These are phyloP conservation scores for Cyanidium caldarium DNA, from an alignment of 23 red algal species.

Conservation along the genomic window DNA sequence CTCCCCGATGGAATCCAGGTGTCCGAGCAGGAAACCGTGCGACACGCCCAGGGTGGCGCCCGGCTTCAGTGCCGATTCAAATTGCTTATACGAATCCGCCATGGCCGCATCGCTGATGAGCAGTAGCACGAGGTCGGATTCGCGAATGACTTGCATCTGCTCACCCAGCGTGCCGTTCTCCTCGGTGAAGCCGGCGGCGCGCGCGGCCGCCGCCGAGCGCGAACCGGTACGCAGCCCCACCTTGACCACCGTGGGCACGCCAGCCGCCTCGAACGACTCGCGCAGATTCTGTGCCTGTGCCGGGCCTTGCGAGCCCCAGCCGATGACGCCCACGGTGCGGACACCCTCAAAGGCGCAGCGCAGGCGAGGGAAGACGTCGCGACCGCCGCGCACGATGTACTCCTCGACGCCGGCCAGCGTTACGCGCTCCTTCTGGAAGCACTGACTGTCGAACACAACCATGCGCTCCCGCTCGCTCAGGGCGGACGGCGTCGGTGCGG, in stretches of 20 bases:
- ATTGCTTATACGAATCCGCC: slow-evolving; percentile 56
- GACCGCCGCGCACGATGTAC: slow-evolving; percentile 88
- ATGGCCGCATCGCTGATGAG: slow-evolving; percentile 85
- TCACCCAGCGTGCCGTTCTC: slow-evolving; percentile 85
- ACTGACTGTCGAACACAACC: slow-evolving; percentile 54
- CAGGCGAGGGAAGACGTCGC: slow-evolving; percentile 54
- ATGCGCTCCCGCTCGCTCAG: slow-evolving; percentile 44
- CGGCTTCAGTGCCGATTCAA: slow-evolving; percentile 79
- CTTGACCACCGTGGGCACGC: slow-evolving; percentile 52
- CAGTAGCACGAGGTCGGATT: slow-evolving; percentile 71
- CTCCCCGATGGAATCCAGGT: slow-evolving; percentile 84
- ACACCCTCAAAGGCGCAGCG: slow-evolving; percentile 49
- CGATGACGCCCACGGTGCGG: slow-evolving; percentile 83
- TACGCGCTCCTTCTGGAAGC: slow-evolving; percentile 64
- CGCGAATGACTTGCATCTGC: slow-evolving; percentile 65
- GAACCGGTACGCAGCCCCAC: slow-evolving; percentile 56
- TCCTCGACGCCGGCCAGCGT: slow-evolving; percentile 45
- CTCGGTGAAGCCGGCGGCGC: slow-evolving; percentile 57
- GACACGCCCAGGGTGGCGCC: slow-evolving; percentile 80
- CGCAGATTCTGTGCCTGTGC: slow-evolving; percentile 95
- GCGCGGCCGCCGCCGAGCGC: slow-evolving; percentile 32
- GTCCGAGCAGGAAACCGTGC: slow-evolving; percentile 88
- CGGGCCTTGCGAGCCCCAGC: slow-evolving; percentile 93
- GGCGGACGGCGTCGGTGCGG: slow-evolving; percentile 17
- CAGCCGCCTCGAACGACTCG: slow-evolving; percentile 61